Conservation (phyloP, 83 land plant species). For the Diphasiastrum complanatum region DNA sequence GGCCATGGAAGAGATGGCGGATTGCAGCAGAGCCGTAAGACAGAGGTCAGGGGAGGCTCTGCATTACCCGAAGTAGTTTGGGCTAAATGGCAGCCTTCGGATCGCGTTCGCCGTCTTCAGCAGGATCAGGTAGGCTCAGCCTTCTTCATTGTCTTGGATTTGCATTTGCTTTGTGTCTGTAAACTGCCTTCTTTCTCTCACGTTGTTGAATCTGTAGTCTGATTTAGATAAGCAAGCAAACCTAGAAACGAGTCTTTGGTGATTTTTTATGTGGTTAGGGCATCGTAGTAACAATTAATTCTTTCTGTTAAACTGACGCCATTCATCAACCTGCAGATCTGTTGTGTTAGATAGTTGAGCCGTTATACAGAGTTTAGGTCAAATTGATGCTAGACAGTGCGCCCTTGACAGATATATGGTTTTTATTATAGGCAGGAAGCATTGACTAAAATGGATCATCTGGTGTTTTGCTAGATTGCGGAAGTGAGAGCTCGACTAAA, state of each 20-base stretch:
- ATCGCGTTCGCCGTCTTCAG: constrained; percentile 45
- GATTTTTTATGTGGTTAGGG: no score
- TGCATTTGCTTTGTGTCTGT: neutral
- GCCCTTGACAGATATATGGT: neutral
- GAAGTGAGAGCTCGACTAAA: constrained; percentile 64
- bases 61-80: constrained; percentile 45
- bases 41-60: constrained; percentile 14
- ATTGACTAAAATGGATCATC: neutral
- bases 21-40: neutral
- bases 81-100: constrained; percentile 58
- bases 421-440: neutral
- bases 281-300: no score
- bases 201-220: neutral
- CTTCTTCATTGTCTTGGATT: neutral
- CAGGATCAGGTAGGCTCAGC: constrained; percentile 40
- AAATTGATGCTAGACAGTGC: neutral
- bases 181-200: neutral
- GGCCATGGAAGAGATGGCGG: constrained; percentile 21
- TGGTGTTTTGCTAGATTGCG: constrained; percentile 37
- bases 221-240: neutral
- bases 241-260: neutral
- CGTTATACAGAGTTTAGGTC: neutral
- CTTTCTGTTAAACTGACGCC: no score
- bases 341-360: neutral
- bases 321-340: no score